phyloP scores from a whole-genome alignment of 1,284 basidiomycete genomes.

The Schizophyllum amplum region DNA sequence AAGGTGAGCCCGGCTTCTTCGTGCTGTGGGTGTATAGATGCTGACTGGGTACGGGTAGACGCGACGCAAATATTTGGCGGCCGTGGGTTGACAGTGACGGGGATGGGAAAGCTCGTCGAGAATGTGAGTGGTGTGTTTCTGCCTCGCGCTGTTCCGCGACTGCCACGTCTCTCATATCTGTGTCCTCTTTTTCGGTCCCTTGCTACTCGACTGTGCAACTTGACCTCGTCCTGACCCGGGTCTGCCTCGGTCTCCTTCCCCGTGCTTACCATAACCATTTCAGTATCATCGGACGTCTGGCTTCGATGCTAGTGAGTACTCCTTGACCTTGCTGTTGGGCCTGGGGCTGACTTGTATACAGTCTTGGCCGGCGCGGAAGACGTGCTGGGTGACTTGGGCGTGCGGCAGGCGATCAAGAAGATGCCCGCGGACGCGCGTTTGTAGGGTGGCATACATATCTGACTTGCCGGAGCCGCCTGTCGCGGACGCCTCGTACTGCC shows the following conservation, averaged over 20 bases:
- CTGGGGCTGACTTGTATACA: constrained; percentile 12
- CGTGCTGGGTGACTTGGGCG: constrained; percentile 56
- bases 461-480: too few species aligned
- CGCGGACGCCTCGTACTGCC: too few species aligned
- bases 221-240: too few species aligned
- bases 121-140: constrained; percentile 35
- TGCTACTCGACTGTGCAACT: too few species aligned
- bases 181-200: not conserved
- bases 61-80: constrained; percentile 60
- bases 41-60: constrained; percentile 24
- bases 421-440: constrained; percentile 48
- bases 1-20: constrained; percentile 26
- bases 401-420: constrained; percentile 60
- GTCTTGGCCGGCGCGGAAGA: constrained; percentile 61
- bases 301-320: constrained; percentile 39
- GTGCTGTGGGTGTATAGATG: not conserved
- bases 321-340: constrained; percentile 1
- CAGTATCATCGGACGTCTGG: constrained; percentile 43
- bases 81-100: constrained; percentile 48
- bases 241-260: too few species aligned
- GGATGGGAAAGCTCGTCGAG: constrained; percentile 61
- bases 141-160: not conserved
- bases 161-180: constrained; percentile 3
- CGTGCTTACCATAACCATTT: too few species aligned
- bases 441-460: too few species aligned